Base-by-base conservation (phyloP, 164 flowering plant genomes). In the Nymphaea colorata region DNA sequence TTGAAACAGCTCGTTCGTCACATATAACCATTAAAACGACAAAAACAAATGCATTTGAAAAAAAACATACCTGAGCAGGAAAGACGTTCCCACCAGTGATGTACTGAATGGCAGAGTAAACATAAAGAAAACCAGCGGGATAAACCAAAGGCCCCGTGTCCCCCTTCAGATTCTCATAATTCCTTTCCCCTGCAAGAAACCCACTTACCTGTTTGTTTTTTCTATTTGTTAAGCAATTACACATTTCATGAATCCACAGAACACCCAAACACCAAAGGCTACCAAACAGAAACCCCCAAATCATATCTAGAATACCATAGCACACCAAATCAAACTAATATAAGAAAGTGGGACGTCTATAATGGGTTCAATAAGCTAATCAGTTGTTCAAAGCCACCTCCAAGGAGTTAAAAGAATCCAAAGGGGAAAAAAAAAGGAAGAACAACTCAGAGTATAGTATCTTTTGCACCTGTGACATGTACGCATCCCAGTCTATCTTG, bases 401-500 rank as follows among this genome's bases (percentile, higher is more conserved):
- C 53, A 45, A 15, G 43, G n/a, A 42, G 42, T 7, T 41, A 0
- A 6, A 70, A 64, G n/a, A 71, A 18, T 51, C 15, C 63, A 43
- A 43, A 7, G 51, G 12, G 43, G 60, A 42, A 64, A 69, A n/a
- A 7, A 1, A 64, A 64, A 65, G 14, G 2, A 43, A 62, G 64
- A 66, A 69, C 44, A 43, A 6, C 6, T 47, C 60, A 61, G 59
- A 11, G 42, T 51, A 43, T 14, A 62, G 2, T 14, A 42, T 45
- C 44, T 57, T 41, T 41, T 73, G 36, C 41, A 91, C 97, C 87
- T 93, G 98, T 45, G 98, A 84, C 96, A 93, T 91, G 74, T 93
- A 93, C 66, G 98, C 98, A 70, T 93, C 98, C 98, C 98, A 93
- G 68, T 93, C 98, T 59, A 93, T 91, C 84, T 93, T 93, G 15